Conservation (phyloP, 768 basidiomycete genomes). For the Boletus eberwhitei region DNA sequence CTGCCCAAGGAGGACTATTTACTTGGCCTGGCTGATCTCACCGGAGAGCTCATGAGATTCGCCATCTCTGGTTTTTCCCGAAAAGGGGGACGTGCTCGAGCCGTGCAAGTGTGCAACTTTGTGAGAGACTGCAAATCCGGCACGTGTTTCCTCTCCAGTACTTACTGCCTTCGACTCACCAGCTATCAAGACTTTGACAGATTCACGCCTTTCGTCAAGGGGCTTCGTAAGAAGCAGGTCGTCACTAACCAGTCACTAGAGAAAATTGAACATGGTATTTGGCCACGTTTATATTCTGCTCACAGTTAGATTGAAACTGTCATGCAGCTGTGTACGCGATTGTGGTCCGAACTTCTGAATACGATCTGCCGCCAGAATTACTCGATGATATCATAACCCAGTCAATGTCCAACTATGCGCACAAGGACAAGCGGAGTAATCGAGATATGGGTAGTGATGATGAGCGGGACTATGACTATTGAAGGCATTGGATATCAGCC, state of each 20-base stretch:
- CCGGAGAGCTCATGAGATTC: constrained; percentile 95
- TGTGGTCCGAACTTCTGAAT: constrained; percentile 68
- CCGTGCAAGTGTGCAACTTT: constrained; percentile 62
- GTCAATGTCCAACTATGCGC: constrained; percentile 36
- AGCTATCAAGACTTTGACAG: constrained; percentile 66
- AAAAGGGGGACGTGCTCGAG: constrained; percentile 61
- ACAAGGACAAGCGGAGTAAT: constrained; percentile 18
- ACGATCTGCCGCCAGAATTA: constrained; percentile 62
- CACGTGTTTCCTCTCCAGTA: constrained; percentile 23
- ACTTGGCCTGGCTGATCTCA: constrained; percentile 89
- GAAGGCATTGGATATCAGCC: not conserved
- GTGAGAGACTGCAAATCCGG: constrained; percentile 75
- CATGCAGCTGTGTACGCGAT: constrained; percentile 67
- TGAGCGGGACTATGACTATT: constrained; percentile 26
- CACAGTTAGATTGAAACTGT: constrained; percentile 4
- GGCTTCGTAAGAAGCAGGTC: constrained; percentile 81
- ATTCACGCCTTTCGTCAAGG: constrained; percentile 64
- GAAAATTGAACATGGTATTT: constrained; percentile 89
- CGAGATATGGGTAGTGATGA: constrained; percentile 24
- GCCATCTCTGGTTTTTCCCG: constrained; percentile 80
- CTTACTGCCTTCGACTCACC: not conserved
- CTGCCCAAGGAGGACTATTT: constrained; percentile 82
- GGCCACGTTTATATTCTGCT: not conserved
- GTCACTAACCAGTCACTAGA: constrained; percentile 85
- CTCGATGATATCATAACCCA: constrained; percentile 65